phyloP scores from a whole-genome alignment of 495 filamentous ascomycete species.

The Xylaria sp. region DNA sequence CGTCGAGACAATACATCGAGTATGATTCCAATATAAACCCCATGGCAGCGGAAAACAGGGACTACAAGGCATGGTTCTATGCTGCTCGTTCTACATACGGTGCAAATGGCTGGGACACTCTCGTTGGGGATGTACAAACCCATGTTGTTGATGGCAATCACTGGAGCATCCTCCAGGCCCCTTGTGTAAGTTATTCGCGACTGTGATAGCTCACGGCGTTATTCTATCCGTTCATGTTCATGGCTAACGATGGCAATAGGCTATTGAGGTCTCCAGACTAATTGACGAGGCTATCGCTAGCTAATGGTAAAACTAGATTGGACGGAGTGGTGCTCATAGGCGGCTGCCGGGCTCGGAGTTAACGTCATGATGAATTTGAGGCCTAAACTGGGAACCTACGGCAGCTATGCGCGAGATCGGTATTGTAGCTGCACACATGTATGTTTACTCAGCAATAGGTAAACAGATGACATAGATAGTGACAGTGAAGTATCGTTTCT shows the following conservation, averaged over 20 bases:
- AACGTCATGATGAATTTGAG: background rate
- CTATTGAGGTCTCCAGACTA: conserved; percentile 7
- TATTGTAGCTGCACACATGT: background rate
- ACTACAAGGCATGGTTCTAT: conserved; percentile 57
- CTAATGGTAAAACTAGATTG: background rate
- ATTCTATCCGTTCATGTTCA: no score
- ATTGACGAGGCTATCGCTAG: conserved; percentile 17
- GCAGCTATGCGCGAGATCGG: background rate
- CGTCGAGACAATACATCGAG: conserved; percentile 61
- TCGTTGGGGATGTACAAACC: conserved; percentile 63
- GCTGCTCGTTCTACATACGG: conserved; percentile 68
- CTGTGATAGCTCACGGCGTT: background rate
- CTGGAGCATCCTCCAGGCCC: conserved; percentile 62
- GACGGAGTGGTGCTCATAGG: no score
- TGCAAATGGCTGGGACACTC: conserved; percentile 69
- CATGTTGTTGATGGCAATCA: conserved; percentile 57
- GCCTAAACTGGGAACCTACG: background rate
- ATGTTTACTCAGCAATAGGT: background rate
- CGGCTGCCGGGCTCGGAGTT: background rate
- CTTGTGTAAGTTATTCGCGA: conserved; percentile 47
- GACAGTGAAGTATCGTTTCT: background rate
- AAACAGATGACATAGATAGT: background rate
- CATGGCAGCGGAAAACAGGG: conserved; percentile 33
- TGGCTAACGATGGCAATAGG: conserved; percentile 17
- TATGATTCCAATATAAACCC: conserved; percentile 63